Base-by-base conservation (phyloP, 345 rosid genomes). In the Pistacia integerrima region DNA sequence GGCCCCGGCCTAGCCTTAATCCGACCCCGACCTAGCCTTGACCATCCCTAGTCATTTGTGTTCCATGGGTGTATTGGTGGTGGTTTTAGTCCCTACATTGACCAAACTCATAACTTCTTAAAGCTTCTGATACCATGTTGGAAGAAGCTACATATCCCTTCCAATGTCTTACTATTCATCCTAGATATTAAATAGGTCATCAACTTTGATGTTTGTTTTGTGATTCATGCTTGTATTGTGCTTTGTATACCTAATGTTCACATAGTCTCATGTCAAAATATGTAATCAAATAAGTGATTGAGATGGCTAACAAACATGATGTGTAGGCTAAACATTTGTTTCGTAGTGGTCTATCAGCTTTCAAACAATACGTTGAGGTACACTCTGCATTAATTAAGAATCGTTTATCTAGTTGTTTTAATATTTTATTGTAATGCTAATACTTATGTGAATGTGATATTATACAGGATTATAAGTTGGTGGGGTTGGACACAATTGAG, bases 401-500 rank as follows among this genome's bases (percentile, higher is more conserved):
- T 38, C 38, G 64, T 59, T 54, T 71, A 38, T 62, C 54, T 25
- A 17, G 65, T 35, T 18, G 4, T 62, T 46, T 16, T 0, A 13
- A 30, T 28, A 48, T 74, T 9, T 33, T 36, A 33, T 58, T 64
- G 49, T 1, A 11, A n/a, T 46, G 9, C 51, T 80, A 18, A 62
- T 67, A 5, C 44, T 74, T 33, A 17, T 59, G 54, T 57, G 77
- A 20, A 22, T 60, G 73, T 48, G 70, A 16, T 63, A 35, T 36
- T 70, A 8, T 36, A 64, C 36, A 91, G 99, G 99, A 92, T 75
- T 93, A 98, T 80, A 90, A 92, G 87, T 83, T 80, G 61, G 72
- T 96, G 87, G 99, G 99, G 62, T 93, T 93, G 11, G 99, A 96
- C 46, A 88, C 97, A 0, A 76, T 93, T 13, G 98, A 96, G 89